Percentiles rank a stretch among this genome's conserved stretches.
Evolutionary conservation across 441 rosid genomes (phyloP).

Genomic region (Lepidium campestre): DNA sequence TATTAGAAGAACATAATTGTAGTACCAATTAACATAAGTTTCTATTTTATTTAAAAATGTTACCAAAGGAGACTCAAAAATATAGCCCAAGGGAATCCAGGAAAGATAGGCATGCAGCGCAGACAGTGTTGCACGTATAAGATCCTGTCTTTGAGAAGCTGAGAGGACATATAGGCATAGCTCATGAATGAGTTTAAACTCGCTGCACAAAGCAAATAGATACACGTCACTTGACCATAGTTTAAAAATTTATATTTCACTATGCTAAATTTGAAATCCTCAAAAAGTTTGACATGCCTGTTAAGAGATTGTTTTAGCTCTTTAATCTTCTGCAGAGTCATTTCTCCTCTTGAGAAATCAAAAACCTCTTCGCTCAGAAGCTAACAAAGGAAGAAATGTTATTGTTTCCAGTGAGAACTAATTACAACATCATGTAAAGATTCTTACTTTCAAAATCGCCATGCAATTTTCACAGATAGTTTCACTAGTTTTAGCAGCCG

Average conservation of each 20-base stretch:
- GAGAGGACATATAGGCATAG: conserved; percentile 95
- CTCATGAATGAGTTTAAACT: conserved; percentile 99
- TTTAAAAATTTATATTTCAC: neutral
- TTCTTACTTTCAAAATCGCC: conserved; percentile 86
- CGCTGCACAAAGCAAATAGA: conserved; percentile 55
- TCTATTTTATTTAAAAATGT: conserved; percentile 13
- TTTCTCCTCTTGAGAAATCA: conserved; percentile 99
- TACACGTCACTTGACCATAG: neutral
- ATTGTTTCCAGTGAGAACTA: conserved; percentile 7
- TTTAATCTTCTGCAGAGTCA: conserved; percentile 97
- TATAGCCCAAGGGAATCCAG: conserved; percentile 99
- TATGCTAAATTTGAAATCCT: neutral
- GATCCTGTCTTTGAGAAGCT: conserved; percentile 96
- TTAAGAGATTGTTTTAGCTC: conserved; percentile 97
- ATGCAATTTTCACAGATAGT: conserved; percentile 99
- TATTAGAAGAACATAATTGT: conserved; percentile 7
- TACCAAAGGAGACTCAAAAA: conserved; percentile 98
- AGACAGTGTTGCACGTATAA: conserved; percentile 87
- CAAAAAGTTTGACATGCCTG: conserved; percentile 42
- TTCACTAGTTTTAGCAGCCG: conserved; percentile 99
- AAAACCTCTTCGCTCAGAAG: conserved; percentile 99
- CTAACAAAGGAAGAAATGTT: conserved; percentile 40
- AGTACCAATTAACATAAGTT: conserved; percentile 2
- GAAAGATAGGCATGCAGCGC: conserved; percentile 99
- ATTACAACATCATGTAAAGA: neutral